Base-by-base conservation (phyloP, 2,329 filamentous ascomycete genomes). In the Microsporum audouinii region DNA sequence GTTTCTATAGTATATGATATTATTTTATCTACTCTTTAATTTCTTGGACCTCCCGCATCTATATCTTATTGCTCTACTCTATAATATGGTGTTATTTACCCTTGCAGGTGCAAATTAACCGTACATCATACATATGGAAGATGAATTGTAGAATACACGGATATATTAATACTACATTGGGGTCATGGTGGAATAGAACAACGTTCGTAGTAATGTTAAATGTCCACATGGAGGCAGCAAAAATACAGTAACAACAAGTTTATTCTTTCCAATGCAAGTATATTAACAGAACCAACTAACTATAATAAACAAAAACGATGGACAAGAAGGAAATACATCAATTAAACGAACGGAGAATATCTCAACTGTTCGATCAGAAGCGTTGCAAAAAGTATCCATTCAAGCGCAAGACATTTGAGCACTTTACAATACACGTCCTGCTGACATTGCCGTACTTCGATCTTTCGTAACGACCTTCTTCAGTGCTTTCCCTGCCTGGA, bases 381-480 rank as follows among this genome's bases (percentile, higher is more conserved):
- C 5, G 6, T 43, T n/a, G n/a, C 39, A 23, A 23, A 23, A 23
- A 23, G 17, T 23, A 23, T 23, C 17, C 17, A 23, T 23, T 23
- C 17, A 23, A 23, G 17, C 17, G 17, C 17, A 23, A 17, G 23
- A 12, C 14, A 34, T 27, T 47, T 38, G 31, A 23, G 27, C 63
- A 63, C 71, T 14, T 65, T 68, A 71, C 66, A 84, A 68, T 62
- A 96, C 91, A 63, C 85, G 83, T n/a, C 92, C 92, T 27, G 89
- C 88, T 62, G 86, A 79, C 59, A 85, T 73, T 58, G 89, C 82
- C 56, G 68, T 75, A 74, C 91, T 96, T 73, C 86, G 86, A 74
- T 99, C 94, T 74, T 89, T 91, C 0, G 94, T 97, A 72, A 87
- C 79, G 29, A 91, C 90, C 80, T 97, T 97, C 79, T 82, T 91